These are phyloP conservation scores for Eutrema heterophyllum DNA, from an alignment of 345 rosid species.

Conservation along the genomic window DNA sequence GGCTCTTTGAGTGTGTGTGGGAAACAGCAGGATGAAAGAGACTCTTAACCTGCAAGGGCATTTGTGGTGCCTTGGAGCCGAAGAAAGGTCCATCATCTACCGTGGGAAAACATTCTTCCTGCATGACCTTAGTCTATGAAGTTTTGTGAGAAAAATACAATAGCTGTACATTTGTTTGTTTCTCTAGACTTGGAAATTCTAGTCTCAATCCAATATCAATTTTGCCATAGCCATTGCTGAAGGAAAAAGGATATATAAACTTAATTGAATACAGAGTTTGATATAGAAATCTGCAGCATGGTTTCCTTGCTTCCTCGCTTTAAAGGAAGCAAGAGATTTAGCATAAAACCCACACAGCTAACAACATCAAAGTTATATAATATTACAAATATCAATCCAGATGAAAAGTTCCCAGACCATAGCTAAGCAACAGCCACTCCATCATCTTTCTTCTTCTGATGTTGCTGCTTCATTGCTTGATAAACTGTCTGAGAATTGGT, in stretches of 20 bases:
- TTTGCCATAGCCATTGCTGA: too few relatives aligned
- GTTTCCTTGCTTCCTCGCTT: constrained; percentile 19
- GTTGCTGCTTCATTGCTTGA: not conserved
- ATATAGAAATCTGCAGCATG: constrained; percentile 5
- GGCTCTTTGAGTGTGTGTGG: constrained; percentile 63
- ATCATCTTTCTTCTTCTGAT: constrained; percentile 7
- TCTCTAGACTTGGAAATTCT: not conserved
- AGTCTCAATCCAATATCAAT: too few relatives aligned
- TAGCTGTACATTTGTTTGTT: not conserved
- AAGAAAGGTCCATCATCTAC: constrained; percentile 38
- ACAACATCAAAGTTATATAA: constrained; percentile 28
- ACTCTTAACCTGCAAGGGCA: constrained; percentile 58
- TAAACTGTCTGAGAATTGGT: not conserved
- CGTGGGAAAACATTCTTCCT: constrained; percentile 53
- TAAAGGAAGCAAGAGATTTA: constrained; percentile 13
- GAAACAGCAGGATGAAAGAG: constrained; percentile 65
- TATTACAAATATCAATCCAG: constrained; percentile 15
- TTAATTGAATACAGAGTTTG: constrained; percentile 19
- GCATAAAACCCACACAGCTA: constrained; percentile 23
- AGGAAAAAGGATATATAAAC: not conserved
- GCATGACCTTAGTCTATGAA: constrained; percentile 51
- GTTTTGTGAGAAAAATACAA: not conserved
- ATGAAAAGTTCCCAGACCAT: constrained; percentile 13
- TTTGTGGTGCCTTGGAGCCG: constrained; percentile 56
- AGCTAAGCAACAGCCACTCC: constrained; percentile 6